phyloP scores from a whole-genome alignment of 2,329 filamentous ascomycete species.

The Penicillium sp. region DNA sequence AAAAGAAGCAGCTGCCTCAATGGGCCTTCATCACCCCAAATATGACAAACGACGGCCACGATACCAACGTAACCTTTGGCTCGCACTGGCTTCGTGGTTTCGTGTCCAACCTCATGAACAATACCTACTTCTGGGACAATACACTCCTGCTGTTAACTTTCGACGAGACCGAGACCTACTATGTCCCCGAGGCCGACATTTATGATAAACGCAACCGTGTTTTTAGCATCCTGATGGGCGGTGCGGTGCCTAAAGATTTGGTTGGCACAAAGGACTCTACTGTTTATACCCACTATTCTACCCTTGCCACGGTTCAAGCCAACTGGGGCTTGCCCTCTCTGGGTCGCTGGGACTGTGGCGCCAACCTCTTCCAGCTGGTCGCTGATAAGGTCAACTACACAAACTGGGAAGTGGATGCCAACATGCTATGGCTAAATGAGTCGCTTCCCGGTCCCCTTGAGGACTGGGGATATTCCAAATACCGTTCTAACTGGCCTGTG shows the following conservation, averaged over 20 bases:
- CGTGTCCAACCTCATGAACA: constrained; percentile 66
- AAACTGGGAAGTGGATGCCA: constrained; percentile 43
- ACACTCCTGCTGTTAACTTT: constrained; percentile 77
- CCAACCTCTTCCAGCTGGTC: constrained; percentile 66
- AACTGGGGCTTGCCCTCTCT: constrained; percentile 71
- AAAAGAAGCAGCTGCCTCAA: constrained; percentile 66
- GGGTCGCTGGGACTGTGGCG: constrained; percentile 70
- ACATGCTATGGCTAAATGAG: constrained; percentile 52
- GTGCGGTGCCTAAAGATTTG: constrained; percentile 63
- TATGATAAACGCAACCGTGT: constrained; percentile 69
- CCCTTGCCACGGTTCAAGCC: constrained; percentile 64
- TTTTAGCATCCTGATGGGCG: constrained; percentile 72
- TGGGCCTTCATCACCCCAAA: constrained; percentile 57
- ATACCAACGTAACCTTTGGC: constrained; percentile 68
- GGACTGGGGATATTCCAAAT: constrained; percentile 21
- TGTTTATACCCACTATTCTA: constrained; percentile 74
- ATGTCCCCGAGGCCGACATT: constrained; percentile 62
- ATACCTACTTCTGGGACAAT: constrained; percentile 72
- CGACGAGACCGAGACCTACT: constrained; percentile 47
- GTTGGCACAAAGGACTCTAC: constrained; percentile 66
- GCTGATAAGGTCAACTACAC: constrained; percentile 61
- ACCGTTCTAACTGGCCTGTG: constrained; percentile 30
- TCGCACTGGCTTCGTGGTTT: constrained; percentile 69
- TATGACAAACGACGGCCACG: constrained; percentile 70
- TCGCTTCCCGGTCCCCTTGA: constrained; percentile 54